Conservation (phyloP, 1,139 yeast genomes). For the Spathaspora sp. region DNA sequence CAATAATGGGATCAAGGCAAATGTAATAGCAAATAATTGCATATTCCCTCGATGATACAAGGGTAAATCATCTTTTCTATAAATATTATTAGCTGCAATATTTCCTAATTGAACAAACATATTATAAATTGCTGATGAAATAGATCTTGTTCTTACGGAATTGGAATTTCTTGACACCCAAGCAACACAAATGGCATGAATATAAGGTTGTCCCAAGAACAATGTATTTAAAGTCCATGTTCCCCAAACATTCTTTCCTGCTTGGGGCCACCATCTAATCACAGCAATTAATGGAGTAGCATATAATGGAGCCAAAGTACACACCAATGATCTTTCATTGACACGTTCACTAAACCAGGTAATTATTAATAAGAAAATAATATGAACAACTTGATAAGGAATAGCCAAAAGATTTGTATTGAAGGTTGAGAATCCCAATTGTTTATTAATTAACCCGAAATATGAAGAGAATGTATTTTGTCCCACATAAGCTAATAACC, state of each 20-base stretch:
- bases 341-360: conserved; percentile 41
- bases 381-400: conserved; percentile 42
- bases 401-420: conserved; percentile 53
- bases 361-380: conserved; percentile 35
- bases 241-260: conserved; percentile 48
- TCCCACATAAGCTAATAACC: conserved; percentile 47
- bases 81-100: conserved; percentile 53
- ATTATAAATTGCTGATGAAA: conserved; percentile 61
- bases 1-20: conserved; percentile 19
- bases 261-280: conserved; percentile 51
- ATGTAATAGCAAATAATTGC: conserved; percentile 18
- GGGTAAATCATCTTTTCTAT: conserved; percentile 58
- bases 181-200: conserved; percentile 53
- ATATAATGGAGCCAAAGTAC: conserved; percentile 38
- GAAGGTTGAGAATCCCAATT: conserved; percentile 56
- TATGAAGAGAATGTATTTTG: conserved; percentile 44
- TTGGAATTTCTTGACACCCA: conserved; percentile 64
- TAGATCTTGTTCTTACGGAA: conserved; percentile 57
- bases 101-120: conserved; percentile 58
- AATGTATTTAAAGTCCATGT: conserved; percentile 51
- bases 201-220: conserved; percentile 49
- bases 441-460: conserved; percentile 50
- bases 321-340: conserved; percentile 32
- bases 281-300: conserved; percentile 37
- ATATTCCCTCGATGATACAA: conserved; percentile 54